Percentiles rank a stretch among this genome's conserved stretches.
Evolutionary conservation across 2,329 filamentous ascomycete species (phyloP).

Genomic region (Aspergillus fructus): DNA sequence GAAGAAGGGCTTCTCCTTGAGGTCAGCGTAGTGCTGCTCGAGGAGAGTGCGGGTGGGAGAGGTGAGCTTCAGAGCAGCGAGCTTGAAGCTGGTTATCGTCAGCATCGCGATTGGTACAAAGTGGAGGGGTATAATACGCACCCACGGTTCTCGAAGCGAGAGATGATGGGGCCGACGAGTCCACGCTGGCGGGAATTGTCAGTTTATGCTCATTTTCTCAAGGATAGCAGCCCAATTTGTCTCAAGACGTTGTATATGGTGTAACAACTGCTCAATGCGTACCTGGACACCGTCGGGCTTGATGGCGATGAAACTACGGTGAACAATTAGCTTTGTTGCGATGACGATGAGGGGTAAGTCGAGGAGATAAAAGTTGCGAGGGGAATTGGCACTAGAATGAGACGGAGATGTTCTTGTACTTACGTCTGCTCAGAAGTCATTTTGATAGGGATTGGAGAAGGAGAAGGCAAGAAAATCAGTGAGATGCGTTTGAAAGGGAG

Average conservation of each 20-base stretch:
- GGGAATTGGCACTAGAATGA: neutral
- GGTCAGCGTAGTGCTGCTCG: slow-evolving; percentile 95
- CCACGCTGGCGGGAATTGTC: slow-evolving; percentile 67
- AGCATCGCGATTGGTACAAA: neutral
- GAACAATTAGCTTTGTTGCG: slow-evolving; percentile 33
- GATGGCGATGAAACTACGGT: slow-evolving; percentile 94
- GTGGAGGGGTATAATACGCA: slow-evolving; percentile 46
- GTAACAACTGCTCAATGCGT: slow-evolving; percentile 31
- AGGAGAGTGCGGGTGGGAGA: slow-evolving; percentile 90
- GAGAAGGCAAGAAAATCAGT: slow-evolving; percentile 11
- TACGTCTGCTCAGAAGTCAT: slow-evolving; percentile 89
- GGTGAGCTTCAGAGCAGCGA: slow-evolving; percentile 94
- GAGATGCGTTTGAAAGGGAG: slow-evolving; percentile 6
- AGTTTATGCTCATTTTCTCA: slow-evolving; percentile 17
- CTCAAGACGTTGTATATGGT: neutral
- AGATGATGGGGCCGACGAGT: slow-evolving; percentile 96
- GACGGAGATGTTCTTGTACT: slow-evolving; percentile 38
- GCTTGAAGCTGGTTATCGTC: slow-evolving; percentile 74
- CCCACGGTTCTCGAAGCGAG: slow-evolving; percentile 96
- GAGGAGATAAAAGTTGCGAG: neutral
- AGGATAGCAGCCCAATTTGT: neutral
- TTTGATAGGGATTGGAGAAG: slow-evolving; percentile 43
- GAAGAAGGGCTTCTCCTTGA: slow-evolving; percentile 96
- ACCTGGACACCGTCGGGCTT: slow-evolving; percentile 99
- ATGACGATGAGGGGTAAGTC: slow-evolving; percentile 17